phyloP scores from a whole-genome alignment of 352 stramenopile species.

The Pythium vanterpoolii region DNA sequence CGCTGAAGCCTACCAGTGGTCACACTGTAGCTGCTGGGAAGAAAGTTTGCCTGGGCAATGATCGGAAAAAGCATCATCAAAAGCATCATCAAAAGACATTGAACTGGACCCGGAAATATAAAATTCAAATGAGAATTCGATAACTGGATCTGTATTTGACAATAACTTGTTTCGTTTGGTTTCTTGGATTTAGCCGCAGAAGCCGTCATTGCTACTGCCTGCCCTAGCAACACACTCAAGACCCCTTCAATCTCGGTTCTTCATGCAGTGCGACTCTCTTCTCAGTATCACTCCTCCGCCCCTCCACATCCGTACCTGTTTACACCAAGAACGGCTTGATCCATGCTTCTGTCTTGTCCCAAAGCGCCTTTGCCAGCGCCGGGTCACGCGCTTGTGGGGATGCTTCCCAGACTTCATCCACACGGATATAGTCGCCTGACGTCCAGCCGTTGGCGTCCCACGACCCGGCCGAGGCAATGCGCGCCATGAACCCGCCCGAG shows the following conservation, averaged over 20 bases:
- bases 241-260: too few species aligned
- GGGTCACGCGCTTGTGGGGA: slow-evolving; percentile 21
- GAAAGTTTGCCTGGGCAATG: too few species aligned
- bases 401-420: slow-evolving; percentile 20
- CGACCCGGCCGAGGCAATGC: slow-evolving; percentile 22
- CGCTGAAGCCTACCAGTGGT: neutral
- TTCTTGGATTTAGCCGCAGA: too few species aligned
- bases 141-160: too few species aligned
- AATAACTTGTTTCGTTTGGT: too few species aligned
- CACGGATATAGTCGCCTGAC: slow-evolving; percentile 26
- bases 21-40: neutral
- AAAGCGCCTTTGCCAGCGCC: slow-evolving; percentile 23
- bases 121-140: too few species aligned
- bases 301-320: neutral
- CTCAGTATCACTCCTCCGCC: neutral
- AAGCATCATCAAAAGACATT: neutral
- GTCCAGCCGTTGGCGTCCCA: slow-evolving; percentile 14
- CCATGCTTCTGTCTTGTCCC: slow-evolving; percentile 27
- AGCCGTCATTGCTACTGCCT: too few species aligned
- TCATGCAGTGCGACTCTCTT: neutral
- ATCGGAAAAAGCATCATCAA: neutral
- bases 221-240: too few species aligned
- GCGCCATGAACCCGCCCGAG: slow-evolving; percentile 27
- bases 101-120: neutral
- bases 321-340: neutral